Evolutionary conservation across 2,329 filamentous ascomycete species (phyloP).

Genomic region (Trichoderma oligosporum): DNA sequence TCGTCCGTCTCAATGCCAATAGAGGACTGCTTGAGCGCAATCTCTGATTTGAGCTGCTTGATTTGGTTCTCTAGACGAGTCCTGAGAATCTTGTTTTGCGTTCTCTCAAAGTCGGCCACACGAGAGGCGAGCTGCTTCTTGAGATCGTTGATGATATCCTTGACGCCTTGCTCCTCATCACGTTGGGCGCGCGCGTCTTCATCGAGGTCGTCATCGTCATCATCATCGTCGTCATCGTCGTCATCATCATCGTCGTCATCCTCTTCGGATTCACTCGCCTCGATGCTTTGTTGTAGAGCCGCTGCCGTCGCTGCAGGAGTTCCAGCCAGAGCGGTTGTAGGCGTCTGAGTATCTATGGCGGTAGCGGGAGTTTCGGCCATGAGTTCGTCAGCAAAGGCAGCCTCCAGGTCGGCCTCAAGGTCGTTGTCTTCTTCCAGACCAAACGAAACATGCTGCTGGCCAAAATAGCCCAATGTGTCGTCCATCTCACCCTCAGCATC

Average conservation of each 20-base stretch:
- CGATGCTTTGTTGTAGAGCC: conserved; percentile 42
- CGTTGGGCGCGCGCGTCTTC: conserved; percentile 49
- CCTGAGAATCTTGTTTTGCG: conserved; percentile 46
- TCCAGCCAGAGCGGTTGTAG: conserved; percentile 42
- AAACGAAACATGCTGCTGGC: conserved; percentile 25
- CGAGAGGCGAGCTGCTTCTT: conserved; percentile 48
- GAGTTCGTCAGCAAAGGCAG: conserved; percentile 46
- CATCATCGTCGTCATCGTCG: conserved; percentile 39
- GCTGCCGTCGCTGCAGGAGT: conserved; percentile 38
- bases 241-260: conserved; percentile 44
- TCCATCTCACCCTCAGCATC: conserved; percentile 50
- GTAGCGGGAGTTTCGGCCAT: conserved; percentile 42
- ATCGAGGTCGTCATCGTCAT: conserved; percentile 50
- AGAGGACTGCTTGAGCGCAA: conserved; percentile 44
- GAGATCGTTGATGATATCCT: conserved; percentile 52
- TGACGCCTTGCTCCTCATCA: conserved; percentile 52
- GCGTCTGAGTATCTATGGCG: conserved; percentile 43
- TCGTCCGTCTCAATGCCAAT: conserved; percentile 41
- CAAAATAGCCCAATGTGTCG: conserved; percentile 41
- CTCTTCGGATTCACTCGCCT: conserved; percentile 40
- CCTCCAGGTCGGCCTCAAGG: conserved; percentile 54
- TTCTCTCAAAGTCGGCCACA: conserved; percentile 42
- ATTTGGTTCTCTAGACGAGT: conserved; percentile 50
- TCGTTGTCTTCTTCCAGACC: conserved; percentile 42
- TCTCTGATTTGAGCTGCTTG: conserved; percentile 44